phyloP scores from a whole-genome alignment of 441 rosid genomes.

The Gossypium armourianum region DNA sequence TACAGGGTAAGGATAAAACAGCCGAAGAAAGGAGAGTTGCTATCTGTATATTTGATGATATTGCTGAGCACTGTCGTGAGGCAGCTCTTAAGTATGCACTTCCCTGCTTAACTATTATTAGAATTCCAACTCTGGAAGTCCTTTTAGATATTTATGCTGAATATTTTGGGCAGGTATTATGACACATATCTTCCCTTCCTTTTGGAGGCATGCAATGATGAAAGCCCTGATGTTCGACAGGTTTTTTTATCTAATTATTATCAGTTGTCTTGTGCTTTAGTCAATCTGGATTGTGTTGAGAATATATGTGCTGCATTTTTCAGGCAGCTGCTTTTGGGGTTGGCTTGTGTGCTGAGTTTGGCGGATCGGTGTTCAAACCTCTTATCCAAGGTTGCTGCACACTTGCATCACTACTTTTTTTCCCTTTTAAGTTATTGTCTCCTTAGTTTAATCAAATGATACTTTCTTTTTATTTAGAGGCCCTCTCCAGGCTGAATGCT shows the following conservation, averaged over 20 bases:
- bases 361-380: conserved; percentile 41
- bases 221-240: conserved; percentile 50
- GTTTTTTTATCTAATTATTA: conserved; percentile 20
- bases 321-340: conserved; percentile 59
- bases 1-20: conserved; percentile 49
- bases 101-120: neutral
- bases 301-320: conserved; percentile 7
- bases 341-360: conserved; percentile 56
- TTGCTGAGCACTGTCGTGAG: conserved; percentile 50
- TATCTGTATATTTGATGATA: conserved; percentile 51
- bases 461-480: conserved; percentile 27
- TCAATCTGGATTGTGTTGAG: neutral
- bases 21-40: conserved; percentile 54
- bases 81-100: conserved; percentile 39
- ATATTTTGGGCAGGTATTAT: conserved; percentile 33
- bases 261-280: conserved; percentile 4
- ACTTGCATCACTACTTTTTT: neutral
- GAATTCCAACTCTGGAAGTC: neutral
- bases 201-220: conserved; percentile 49
- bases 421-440: conserved; percentile 4
- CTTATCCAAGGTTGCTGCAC: conserved; percentile 39
- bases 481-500: conserved; percentile 40
- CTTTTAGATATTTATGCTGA: neutral
- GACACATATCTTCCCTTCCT: conserved; percentile 51
- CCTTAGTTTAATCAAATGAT: neutral